Base-by-base conservation (phyloP, 495 filamentous ascomycete genomes). In the Hypoxylon rickii region DNA sequence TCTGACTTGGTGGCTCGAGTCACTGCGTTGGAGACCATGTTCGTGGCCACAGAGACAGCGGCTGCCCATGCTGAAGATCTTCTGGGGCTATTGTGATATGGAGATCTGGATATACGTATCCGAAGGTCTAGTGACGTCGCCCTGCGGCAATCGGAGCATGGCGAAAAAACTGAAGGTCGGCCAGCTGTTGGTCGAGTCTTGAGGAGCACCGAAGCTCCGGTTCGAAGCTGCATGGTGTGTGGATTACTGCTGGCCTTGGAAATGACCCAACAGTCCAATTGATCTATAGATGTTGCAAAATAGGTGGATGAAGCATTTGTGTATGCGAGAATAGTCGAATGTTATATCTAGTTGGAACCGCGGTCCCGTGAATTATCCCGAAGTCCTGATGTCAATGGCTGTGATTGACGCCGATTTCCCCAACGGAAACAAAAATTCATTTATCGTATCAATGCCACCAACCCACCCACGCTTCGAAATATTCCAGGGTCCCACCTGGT, bases 21-120 rank as follows among this genome's bases (percentile, higher is more conserved):
- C 37, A 87, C 71, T 24, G 83, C 86, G 69, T 89, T 88, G 45
- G 76, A 76, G 66, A 95, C 86, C 61, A 92, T 79, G 65, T 87
- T 84, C 52, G 89, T 86, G 18, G 89, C 90, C 2, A 89, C 87
- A 2, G 87, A 85, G 29, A 91, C 88, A 1, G 90, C 91, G 1
- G 76, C 76, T 1, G 70, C 75, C 75, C 75, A n/a, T 33, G 73
- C 75, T 16, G 77, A 79, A 7, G 66, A 64, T 8, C 65, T 63
- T 37, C 59, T 72, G 19, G 70, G 46, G 7, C 68, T 69, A 33
- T 67, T 65, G 54, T 78, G 74, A 19, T 73, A 75, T 43, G 66
- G 41, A n/a, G 68, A 64, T 52, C 54, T 69, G n/a, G 64, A 54
- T 46, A 58, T 66, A 4, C 51, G 49, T 68, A 72, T 72, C 53